Percentiles rank a stretch among this genome's conserved stretches.
Conservation (phyloP, 306 rosid species). For the Nissolia schottii region DNA sequence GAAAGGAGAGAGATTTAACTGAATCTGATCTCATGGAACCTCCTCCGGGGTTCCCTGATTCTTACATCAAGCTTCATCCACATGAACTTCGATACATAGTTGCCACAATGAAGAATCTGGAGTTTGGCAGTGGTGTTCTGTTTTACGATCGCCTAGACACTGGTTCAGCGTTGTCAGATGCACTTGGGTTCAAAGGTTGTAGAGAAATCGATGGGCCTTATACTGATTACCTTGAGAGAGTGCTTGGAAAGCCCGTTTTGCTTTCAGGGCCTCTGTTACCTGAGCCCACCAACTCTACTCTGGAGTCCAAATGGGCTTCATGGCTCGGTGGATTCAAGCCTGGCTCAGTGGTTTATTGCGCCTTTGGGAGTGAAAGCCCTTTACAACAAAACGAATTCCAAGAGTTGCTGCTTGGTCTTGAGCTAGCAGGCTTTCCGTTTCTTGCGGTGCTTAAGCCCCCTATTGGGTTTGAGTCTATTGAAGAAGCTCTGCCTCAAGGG, state of each 20-base stretch:
- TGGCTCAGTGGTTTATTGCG: constrained; percentile 22
- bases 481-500: constrained; percentile 32
- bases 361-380: constrained; percentile 24
- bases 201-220: constrained; percentile 30
- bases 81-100: constrained; percentile 15
- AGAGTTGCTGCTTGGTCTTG: constrained; percentile 34
- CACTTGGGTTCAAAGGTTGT: constrained; percentile 31
- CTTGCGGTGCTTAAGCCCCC: constrained; percentile 20
- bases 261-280: constrained; percentile 36
- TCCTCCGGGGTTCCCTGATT: constrained; percentile 17
- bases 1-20: neutral
- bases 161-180: constrained; percentile 8
- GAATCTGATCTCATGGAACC: constrained; percentile 17
- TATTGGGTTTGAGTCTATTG: constrained; percentile 22
- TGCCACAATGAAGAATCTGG: neutral
- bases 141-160: neutral
- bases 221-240: constrained; percentile 8
- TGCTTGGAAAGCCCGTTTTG: constrained; percentile 15
- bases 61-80: constrained; percentile 14
- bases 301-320: constrained; percentile 8
- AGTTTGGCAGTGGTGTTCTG: constrained; percentile 31
- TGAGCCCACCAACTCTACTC: neutral
- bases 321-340: constrained; percentile 25
- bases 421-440: constrained; percentile 26
- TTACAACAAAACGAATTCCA: constrained; percentile 4